A percentile compares a stretch with the other conserved stretches of the same genome.
These are phyloP conservation scores for Cordia subcordata DNA, from an alignment of 257 asterid genomes.

Conservation along the genomic window DNA sequence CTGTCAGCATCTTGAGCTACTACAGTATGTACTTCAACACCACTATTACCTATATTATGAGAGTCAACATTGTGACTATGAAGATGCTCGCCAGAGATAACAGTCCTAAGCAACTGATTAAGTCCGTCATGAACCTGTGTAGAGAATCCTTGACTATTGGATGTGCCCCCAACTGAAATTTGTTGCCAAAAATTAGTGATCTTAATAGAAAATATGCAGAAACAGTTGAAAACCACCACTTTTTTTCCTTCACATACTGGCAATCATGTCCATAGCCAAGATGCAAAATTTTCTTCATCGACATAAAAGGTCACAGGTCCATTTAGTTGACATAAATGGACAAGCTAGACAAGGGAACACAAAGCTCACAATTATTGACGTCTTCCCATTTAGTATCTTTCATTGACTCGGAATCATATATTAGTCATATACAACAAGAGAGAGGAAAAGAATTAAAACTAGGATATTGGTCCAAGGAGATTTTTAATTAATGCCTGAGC, in stretches of 20 bases:
- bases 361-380: too few species aligned
- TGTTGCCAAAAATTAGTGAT: conserved; percentile 35
- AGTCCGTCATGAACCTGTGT: conserved; percentile 44
- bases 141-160: conserved; percentile 37
- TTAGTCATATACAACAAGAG: too few species aligned
- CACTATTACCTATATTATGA: conserved; percentile 19
- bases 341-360: neutral
- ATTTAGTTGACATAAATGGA: neutral
- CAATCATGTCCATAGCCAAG: too few species aligned
- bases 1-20: conserved; percentile 32
- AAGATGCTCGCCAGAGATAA: conserved; percentile 46
- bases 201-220: neutral
- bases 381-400: too few species aligned
- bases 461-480: too few species aligned
- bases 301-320: neutral
- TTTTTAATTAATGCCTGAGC: too few species aligned
- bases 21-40: conserved; percentile 23
- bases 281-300: neutral
- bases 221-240: neutral
- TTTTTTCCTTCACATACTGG: too few species aligned
- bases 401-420: too few species aligned
- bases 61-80: conserved; percentile 17
- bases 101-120: conserved; percentile 52
- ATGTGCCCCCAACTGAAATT: conserved; percentile 32
- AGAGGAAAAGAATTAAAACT: too few species aligned